Evolutionary conservation across 257 asterid genomes (phyloP), one percentile per base, ranked within the genome.

Genomic region (Solanum sparsipilum): DNA sequence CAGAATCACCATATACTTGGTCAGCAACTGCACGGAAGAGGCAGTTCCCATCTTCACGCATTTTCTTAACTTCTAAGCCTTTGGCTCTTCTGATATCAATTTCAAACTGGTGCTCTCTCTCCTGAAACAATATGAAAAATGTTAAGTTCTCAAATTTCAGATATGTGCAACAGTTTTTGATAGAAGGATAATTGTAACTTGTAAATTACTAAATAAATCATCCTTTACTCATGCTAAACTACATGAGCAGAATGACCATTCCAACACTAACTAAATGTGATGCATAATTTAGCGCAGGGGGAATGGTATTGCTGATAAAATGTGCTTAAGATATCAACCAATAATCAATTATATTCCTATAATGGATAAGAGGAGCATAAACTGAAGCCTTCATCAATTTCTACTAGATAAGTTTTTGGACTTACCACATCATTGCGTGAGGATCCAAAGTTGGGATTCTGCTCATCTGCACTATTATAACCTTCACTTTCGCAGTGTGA

Each of bases 1-100:
- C 98, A 86, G 99, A 95, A 91, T 98, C 99, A 25, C 99, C 99
- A 93, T 98, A 96, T 70, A 98, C 99, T 94, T 94, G 99, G 93
- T 98, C 98, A 31, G 98, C 99, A 92, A 98, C 98, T 88, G 99
- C 99, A 87, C 99, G 98, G 72, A 98, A 98, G 86, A 98, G 98
- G 89, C 99, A 98, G 92, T 98, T 98, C 68, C 99, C 99, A 89
- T 98, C 99, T 91, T 95, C 98, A 27, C 93, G 87, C 99, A 98
- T 98, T 92, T 92, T 98, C 89, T 95, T 96, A 87, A 98, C 98
- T 92, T 98, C 99, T 90, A 96, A 91, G 81, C 99, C 98, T 93
- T 94, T 94, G 67, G 89, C 95, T 83, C 98, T 95, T 89, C 98
- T 94, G 87, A 98, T 89, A 85, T 96, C 99, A 87, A 93, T 91